Evolutionary conservation across 2,329 filamentous ascomycete genomes (phyloP).

Genomic region (Monilinia polystroma): DNA sequence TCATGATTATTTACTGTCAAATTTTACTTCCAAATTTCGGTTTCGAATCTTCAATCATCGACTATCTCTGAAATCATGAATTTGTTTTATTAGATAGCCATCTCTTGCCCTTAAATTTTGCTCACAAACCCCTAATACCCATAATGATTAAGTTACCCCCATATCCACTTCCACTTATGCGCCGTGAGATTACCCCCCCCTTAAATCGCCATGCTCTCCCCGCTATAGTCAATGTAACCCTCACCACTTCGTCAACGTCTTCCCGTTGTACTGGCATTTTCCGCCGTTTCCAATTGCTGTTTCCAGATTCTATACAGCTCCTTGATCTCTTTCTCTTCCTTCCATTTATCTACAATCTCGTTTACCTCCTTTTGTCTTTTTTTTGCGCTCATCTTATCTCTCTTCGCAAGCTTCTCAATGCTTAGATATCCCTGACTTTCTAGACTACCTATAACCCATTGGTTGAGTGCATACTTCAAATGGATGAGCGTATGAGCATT

Average conservation of each 20-base stretch:
- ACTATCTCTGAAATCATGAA: background rate
- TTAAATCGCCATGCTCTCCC: background rate
- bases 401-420: slow-evolving; percentile 56
- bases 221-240: background rate
- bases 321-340: slow-evolving; percentile 55
- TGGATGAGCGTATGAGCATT: slow-evolving; percentile 71
- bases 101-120: background rate
- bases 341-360: slow-evolving; percentile 64
- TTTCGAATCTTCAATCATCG: background rate
- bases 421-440: slow-evolving; percentile 56
- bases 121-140: background rate
- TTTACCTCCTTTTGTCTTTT: slow-evolving; percentile 61
- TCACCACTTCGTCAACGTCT: background rate
- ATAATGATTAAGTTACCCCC: background rate
- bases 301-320: slow-evolving; percentile 66
- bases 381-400: slow-evolving; percentile 60
- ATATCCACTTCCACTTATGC: background rate
- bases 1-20: background rate
- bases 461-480: slow-evolving; percentile 73
- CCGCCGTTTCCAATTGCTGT: slow-evolving; percentile 54
- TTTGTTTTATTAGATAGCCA: background rate
- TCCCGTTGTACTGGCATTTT: slow-evolving; percentile 27
- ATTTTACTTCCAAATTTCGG: background rate
- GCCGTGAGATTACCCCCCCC: background rate
- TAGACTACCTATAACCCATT: slow-evolving; percentile 66